Evolutionary conservation across 2,329 filamentous ascomycete species (phyloP).

Genomic region (Canariomyces notabilis): DNA sequence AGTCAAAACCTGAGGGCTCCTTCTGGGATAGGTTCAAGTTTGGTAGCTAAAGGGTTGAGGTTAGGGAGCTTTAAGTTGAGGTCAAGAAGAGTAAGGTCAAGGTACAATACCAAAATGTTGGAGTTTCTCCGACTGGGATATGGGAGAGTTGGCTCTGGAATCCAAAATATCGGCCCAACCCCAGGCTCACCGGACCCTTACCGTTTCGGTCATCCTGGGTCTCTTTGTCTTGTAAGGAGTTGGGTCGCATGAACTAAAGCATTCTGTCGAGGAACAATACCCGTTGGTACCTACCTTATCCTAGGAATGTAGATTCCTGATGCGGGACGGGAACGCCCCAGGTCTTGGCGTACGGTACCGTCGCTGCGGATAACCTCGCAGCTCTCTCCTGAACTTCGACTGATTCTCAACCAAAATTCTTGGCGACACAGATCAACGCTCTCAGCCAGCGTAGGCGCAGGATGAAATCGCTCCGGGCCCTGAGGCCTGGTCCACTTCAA

Average conservation of each 20-base stretch:
- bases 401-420: not conserved
- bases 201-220: no score
- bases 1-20: slow-evolving; percentile 33
- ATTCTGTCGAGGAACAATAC: no score
- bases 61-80: not conserved
- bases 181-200: no score
- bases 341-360: not conserved
- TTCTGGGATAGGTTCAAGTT: slow-evolving; percentile 41
- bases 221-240: no score
- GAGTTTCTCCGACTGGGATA: no score
- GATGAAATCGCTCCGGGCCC: not conserved
- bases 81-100: not conserved
- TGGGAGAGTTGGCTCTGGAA: no score
- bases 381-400: not conserved
- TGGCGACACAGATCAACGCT: not conserved
- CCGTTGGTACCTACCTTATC: no score
- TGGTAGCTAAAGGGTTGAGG: slow-evolving; percentile 1
- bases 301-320: not conserved
- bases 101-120: no score
- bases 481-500: not conserved
- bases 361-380: not conserved
- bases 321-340: not conserved
- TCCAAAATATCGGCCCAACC: no score
- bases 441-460: not conserved
- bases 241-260: no score